These are phyloP conservation scores for Persicaria maculosa DNA, from an alignment of 148 eudicot species.

Conservation along the genomic window DNA sequence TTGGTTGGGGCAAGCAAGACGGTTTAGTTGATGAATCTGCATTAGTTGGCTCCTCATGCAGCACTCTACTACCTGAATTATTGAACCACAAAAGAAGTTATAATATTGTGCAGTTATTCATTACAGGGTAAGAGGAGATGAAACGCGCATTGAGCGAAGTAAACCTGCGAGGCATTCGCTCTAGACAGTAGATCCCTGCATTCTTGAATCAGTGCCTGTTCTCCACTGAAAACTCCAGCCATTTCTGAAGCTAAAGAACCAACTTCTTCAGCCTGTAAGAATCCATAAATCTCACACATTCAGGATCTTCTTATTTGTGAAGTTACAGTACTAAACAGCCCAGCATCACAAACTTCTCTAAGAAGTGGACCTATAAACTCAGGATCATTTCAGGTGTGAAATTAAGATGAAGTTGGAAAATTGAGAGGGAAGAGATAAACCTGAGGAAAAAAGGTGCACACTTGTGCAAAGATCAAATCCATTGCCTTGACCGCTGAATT, in stretches of 20 bases:
- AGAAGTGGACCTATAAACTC: not conserved
- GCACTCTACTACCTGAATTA: conserved; percentile 59
- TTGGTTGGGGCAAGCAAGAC: conserved; percentile 1
- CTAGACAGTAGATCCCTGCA: conserved; percentile 48
- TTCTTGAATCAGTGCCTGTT: conserved; percentile 48
- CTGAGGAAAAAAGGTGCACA: conserved; percentile 46
- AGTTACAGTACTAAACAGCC: not conserved
- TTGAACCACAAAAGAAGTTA: not conserved
- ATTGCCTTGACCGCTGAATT: conserved; percentile 45
- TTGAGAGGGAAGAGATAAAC: conserved; percentile 19
- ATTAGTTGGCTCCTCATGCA: conserved; percentile 63
- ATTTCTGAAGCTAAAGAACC: conserved; percentile 42
- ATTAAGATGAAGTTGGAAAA: not conserved
- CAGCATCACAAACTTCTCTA: not conserved
- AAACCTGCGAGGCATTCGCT: conserved; percentile 43
- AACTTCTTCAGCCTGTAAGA: conserved; percentile 65
- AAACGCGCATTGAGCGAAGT: not conserved
- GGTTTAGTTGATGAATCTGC: conserved; percentile 25
- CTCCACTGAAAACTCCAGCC: conserved; percentile 49
- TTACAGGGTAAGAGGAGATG: not conserved
- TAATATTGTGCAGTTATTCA: not conserved
- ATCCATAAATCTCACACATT: not conserved
- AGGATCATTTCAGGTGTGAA: not conserved
- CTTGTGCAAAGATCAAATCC: conserved; percentile 40
- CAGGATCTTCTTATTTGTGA: not conserved